Evolutionary conservation across 2,329 filamentous ascomycete species (phyloP), one percentile per base, ranked within the genome.

Genomic region (Hortaea werneckii): DNA sequence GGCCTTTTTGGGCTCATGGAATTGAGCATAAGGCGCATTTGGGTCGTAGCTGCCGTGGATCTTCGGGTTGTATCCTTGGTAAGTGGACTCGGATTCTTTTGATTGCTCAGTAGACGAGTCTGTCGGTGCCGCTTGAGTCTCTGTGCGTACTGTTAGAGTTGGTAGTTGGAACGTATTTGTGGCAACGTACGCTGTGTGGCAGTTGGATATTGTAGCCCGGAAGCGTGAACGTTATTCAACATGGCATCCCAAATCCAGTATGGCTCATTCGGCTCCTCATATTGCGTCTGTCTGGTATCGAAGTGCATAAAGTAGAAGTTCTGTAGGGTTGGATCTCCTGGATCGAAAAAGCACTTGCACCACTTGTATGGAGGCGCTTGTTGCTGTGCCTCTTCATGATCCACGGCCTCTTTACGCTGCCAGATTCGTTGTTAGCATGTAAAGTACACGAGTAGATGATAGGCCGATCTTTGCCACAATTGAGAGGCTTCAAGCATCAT

Each of bases 21-120:
- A 63, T 39, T 60, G 73, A 8, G 92, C 90, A 64, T 98, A 98
- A 71, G 88, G 85, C n/a, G 92, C 90, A 49, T 83, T 92, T 4
- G 89, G 88, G 59, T 98, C 92, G 71, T 95, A 98, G 69, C 89
- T 85, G 56, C 92, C 92, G 64, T 98, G 92, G 40, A 98, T 90
- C 26, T 87, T 85, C 1, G 92, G 92, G 62, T 96, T 95, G 70
- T 98, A 98, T 50, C 90, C 88, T 48, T 62, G 50, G 56, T 55
- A 40, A 5, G 46, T 47, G 13, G 50, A 13, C 9, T 43, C 45
- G 3, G 44, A 41, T 40, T 50, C 45, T 29, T 41, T 46, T n/a
- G 50, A 28, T 29, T 35, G 10, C 39, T 46, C 26, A 43, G 49
- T 40, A 35, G 47, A 20, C 20, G 39, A 40, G 4, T 38, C 39